Percentiles rank a stretch among this genome's conserved stretches.
Evolutionary conservation across 305 asterid species (phyloP).

Genomic region (Fraxinus albicans): DNA sequence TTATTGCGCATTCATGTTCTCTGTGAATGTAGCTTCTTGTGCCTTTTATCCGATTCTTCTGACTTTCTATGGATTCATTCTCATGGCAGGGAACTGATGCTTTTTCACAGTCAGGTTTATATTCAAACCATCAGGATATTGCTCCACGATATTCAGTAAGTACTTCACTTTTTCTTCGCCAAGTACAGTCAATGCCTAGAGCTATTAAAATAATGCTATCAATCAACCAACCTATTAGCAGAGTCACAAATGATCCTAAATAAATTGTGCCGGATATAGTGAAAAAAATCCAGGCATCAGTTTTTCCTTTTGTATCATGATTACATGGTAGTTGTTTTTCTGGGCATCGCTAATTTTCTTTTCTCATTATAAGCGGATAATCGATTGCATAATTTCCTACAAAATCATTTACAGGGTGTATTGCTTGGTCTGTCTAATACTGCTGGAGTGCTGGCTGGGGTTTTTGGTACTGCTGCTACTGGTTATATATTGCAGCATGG

Average conservation of each 20-base stretch:
- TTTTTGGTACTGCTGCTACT: constrained; percentile 85
- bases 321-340: not conserved
- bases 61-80: constrained; percentile 11
- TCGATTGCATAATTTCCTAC: not conserved
- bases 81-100: constrained; percentile 76
- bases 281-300: not conserved
- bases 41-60: not conserved
- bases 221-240: constrained; percentile 1
- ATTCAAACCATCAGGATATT: constrained; percentile 89
- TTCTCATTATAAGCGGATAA: not conserved
- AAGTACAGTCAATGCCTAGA: not conserved
- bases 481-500: constrained; percentile 94
- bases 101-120: constrained; percentile 87
- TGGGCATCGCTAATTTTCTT: not conserved
- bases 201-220: not conserved
- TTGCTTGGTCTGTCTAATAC: constrained; percentile 87
- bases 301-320: not conserved
- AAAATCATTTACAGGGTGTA: constrained; percentile 58
- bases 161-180: constrained; percentile 12
- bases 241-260: not conserved
- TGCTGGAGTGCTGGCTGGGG: constrained; percentile 95
- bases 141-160: constrained; percentile 92
- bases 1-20: not conserved
- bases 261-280: not conserved
- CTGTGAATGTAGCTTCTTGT: not conserved